Percentiles rank a stretch among this genome's conserved stretches.
phyloP scores from a whole-genome alignment of 441 rosid species.

The Brassica hybrid region DNA sequence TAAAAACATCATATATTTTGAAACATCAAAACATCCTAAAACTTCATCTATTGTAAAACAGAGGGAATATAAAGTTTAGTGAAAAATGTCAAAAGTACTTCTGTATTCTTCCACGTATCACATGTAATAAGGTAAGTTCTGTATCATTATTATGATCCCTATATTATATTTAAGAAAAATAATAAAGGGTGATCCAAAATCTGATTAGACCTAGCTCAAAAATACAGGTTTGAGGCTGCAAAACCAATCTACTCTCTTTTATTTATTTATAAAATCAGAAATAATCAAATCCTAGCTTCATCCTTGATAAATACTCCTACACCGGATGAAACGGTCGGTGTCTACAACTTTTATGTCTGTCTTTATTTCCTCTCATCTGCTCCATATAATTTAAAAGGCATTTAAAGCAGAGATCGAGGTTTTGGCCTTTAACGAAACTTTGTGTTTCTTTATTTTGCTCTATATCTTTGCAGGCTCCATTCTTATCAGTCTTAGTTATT shows the following conservation, averaged over 20 bases:
- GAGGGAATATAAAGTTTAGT: no score
- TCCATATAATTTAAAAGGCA: constrained; percentile 10
- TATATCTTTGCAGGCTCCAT: constrained; percentile 10
- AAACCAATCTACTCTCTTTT: constrained; percentile 5
- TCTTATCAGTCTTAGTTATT: constrained; percentile 16
- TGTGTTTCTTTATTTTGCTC: constrained; percentile 15
- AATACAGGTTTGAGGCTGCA: constrained; percentile 5
- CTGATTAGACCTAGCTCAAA: constrained; percentile 3
- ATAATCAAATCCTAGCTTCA: background rate
- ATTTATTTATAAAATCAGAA: constrained; percentile 1
- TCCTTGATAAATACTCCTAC: constrained; percentile 2
- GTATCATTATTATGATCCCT: background rate
- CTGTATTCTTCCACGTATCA: no score
- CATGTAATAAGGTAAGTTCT: background rate
- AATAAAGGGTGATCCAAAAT: background rate
- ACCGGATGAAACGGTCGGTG: constrained; percentile 19
- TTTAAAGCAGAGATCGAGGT: constrained; percentile 22
- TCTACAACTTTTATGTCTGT: constrained; percentile 15
- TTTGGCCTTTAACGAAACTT: constrained; percentile 11
- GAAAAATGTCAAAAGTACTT: no score
- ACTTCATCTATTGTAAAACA: no score
- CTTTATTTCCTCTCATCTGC: constrained; percentile 26
- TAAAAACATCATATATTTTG: no score
- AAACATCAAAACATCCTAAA: no score
- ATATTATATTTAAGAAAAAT: background rate